Evolutionary conservation across 805 yeast species (phyloP), one percentile per base, ranked within the genome.

Genomic region (Torulaspora maleeae): DNA sequence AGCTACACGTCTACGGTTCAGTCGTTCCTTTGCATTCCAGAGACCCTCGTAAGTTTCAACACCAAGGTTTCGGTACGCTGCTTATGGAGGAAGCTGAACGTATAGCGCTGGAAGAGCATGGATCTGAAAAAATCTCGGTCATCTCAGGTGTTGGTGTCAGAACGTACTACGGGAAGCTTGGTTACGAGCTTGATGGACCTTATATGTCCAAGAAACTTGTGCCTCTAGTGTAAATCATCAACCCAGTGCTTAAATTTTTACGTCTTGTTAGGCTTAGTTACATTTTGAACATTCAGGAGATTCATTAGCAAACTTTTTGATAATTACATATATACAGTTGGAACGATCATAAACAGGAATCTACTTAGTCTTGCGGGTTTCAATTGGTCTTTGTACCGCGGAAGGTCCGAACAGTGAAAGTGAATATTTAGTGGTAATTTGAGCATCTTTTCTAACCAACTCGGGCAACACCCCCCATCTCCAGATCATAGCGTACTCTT

Each of bases 21-120:
- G 99, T 90, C 15, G 99, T 93, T 16, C 98, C 99, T 3, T 69
- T 93, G 47, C 99, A 93, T 65, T 85, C 95, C 3, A 77, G 98
- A 55, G 99, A 93, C 68, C 99, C 99, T 37, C 78, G 96, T 60
- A 93, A 93, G 67, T 93, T 93, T 73, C 99, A 93, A 71, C 99
- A 93, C 72, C 99, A 93, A 73, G 99, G 99, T 16, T 93, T 91
- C 64, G 99, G 99, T 52, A 91, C 99, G 5, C 73, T 93, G 58
- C 69, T 93, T 41, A 93, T 93, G 99, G 98, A 93, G 67, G 99
- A 93, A 67, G 99, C 99, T 3, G 98, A 88, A 59, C 77, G 96
- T 53, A 93, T 93, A 49, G 93, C 99, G 1, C 76, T 81, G 41
- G 96, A 89, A 59, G 99, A 93, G 64, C 99, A 93, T 64, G 95